These are phyloP conservation scores for Globisporangium acanthophoron DNA, from an alignment of 352 stramenopile species.

Conservation along the genomic window DNA sequence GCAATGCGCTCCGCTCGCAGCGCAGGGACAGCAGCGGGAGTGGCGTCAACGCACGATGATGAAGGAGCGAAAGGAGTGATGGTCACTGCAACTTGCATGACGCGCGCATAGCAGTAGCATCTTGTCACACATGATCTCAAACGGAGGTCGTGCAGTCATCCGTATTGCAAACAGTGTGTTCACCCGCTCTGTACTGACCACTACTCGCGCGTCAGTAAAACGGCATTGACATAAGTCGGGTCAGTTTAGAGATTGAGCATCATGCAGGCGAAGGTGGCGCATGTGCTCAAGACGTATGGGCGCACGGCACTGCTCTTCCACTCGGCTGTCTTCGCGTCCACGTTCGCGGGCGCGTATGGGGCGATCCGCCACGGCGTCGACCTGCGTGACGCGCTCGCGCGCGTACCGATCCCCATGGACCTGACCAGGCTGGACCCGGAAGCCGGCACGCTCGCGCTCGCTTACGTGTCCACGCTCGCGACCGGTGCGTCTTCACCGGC, in stretches of 20 bases:
- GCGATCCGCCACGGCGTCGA: conserved; percentile 67
- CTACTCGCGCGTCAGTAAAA: neutral
- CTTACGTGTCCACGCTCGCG: conserved; percentile 93
- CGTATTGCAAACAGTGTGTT: neutral
- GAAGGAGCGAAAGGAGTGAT: neutral
- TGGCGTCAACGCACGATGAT: neutral
- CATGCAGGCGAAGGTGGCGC: conserved; percentile 64
- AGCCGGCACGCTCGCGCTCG: conserved; percentile 59
- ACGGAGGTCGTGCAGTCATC: neutral
- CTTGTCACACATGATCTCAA: neutral
- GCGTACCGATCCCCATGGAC: conserved; percentile 62
- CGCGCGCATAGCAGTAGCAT: neutral
- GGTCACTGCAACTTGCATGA: neutral
- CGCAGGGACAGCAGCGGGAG: neutral
- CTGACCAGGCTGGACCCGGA: conserved; percentile 63
- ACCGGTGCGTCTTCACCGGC: conserved; percentile 19
- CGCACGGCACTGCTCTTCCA: conserved; percentile 93
- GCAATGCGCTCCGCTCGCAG: neutral
- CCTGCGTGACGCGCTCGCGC: conserved; percentile 43
- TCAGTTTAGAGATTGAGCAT: neutral
- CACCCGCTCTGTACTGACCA: neutral
- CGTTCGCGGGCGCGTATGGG: conserved; percentile 85
- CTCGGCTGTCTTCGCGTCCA: conserved; percentile 91
- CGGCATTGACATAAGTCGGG: neutral
- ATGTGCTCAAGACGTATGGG: conserved; percentile 91